phyloP scores from a whole-genome alignment of 1,284 basidiomycete genomes.

The Ustilago trichophora region DNA sequence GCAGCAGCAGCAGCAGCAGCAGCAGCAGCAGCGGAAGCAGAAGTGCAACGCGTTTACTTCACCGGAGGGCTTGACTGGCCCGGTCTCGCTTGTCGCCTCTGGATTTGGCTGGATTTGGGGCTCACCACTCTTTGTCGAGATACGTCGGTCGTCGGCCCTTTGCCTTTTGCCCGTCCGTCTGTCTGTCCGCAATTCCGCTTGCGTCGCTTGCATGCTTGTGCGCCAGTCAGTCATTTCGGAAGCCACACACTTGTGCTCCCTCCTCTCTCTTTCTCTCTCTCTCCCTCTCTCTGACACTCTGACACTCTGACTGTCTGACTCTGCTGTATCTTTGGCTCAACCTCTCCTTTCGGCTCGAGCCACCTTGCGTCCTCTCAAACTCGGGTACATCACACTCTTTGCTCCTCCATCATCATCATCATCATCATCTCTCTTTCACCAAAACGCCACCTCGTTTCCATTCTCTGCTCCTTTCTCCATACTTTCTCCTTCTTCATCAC shows the following conservation, averaged over 20 bases:
- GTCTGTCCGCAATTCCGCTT: slow-evolving; percentile 15
- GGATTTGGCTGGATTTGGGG: too few relatives aligned
- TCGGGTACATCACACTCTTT: not conserved
- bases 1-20: too few relatives aligned
- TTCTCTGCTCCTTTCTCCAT: too few relatives aligned
- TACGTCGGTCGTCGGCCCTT: too few relatives aligned
- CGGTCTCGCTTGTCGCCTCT: too few relatives aligned
- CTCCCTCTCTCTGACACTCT: not conserved
- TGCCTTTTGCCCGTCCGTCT: not conserved
- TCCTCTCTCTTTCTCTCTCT: slow-evolving; percentile 1
- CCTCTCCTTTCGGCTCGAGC: slow-evolving; percentile 7
- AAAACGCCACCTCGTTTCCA: not conserved
- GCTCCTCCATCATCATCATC: not conserved
- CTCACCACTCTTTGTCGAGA: too few relatives aligned
- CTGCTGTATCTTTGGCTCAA: not conserved
- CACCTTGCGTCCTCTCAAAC: not conserved
- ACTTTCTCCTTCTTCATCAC: not conserved
- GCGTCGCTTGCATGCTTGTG: slow-evolving; percentile 23
- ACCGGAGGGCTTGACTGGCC: too few relatives aligned
- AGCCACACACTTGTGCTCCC: slow-evolving; percentile 3
- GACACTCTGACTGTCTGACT: too few relatives aligned
- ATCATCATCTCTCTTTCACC: not conserved
- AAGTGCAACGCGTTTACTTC: too few relatives aligned
- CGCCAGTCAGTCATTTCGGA: slow-evolving; percentile 3
- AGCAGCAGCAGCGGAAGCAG: too few relatives aligned